Percentiles rank a stretch among this genome's conserved stretches.
Conservation (phyloP, 1,139 yeast species). For the Yamadazyma songkhlaensis region DNA sequence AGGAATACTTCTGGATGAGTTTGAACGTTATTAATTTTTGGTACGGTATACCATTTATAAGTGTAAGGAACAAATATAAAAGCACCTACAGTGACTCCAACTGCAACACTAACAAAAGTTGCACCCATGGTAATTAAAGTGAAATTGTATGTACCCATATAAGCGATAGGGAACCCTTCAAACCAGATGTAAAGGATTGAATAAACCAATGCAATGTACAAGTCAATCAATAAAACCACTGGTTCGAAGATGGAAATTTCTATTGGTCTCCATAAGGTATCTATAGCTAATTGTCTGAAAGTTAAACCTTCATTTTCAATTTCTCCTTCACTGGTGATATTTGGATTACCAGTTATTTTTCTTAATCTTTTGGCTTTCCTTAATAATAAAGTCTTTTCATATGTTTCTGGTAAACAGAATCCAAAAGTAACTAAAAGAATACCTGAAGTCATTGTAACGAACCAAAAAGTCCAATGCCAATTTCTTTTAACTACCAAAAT, state of each 20-base stretch:
- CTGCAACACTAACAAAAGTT: conserved; percentile 40
- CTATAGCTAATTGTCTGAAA: conserved; percentile 23
- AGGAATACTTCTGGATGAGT: conserved; percentile 41
- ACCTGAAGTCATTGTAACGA: conserved; percentile 31
- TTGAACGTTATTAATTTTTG: conserved; percentile 18
- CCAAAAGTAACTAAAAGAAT: conserved; percentile 21
- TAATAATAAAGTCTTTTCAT: conserved; percentile 29
- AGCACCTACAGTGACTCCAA: conserved; percentile 26
- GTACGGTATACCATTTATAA: conserved; percentile 22
- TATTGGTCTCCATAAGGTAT: conserved; percentile 50
- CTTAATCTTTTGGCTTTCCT: conserved; percentile 37
- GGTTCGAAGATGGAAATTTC: conserved; percentile 44
- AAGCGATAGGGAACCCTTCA: conserved; percentile 62
- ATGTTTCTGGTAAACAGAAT: conserved; percentile 35
- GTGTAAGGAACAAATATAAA: conserved; percentile 22
- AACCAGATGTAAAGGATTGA: conserved; percentile 56
- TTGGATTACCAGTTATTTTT: conserved; percentile 30
- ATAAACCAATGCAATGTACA: conserved; percentile 54
- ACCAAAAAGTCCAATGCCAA: conserved; percentile 44
- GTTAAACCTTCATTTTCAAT: conserved; percentile 21
- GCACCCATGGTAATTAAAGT: conserved; percentile 49
- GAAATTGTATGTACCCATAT: conserved; percentile 41
- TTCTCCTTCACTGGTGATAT: conserved; percentile 29
- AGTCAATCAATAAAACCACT: conserved; percentile 42
- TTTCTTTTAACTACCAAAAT: conserved; percentile 15